Conservation (phyloP, 805 yeast species). For the Zygosaccharomyces kombuchaensis region DNA sequence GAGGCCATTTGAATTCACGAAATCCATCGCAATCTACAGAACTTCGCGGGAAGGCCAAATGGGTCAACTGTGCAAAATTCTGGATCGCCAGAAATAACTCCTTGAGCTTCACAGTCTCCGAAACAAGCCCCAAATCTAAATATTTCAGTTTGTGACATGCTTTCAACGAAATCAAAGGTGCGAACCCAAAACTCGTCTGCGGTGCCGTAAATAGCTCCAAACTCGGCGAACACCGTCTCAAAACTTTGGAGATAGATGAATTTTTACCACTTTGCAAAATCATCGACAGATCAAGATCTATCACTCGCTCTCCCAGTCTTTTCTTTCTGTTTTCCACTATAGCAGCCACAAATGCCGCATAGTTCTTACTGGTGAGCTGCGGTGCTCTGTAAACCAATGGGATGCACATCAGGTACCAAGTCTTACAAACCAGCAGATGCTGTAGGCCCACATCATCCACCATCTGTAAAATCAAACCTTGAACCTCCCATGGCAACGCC, state of each 20-base stretch:
- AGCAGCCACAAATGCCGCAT: slow-evolving; percentile 66
- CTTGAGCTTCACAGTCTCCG: slow-evolving; percentile 81
- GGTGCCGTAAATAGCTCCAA: slow-evolving; percentile 79
- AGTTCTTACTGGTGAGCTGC: slow-evolving; percentile 58
- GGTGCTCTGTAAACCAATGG: slow-evolving; percentile 67
- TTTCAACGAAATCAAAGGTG: slow-evolving; percentile 79
- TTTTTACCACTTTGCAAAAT: slow-evolving; percentile 90
- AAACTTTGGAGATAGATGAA: slow-evolving; percentile 76
- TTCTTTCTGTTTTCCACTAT: slow-evolving; percentile 46
- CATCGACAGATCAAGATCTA: slow-evolving; percentile 63
- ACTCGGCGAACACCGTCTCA: slow-evolving; percentile 67
- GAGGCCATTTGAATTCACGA: slow-evolving; percentile 63
- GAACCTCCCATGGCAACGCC: slow-evolving; percentile 47
- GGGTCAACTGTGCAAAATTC: slow-evolving; percentile 57
- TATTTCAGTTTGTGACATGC: slow-evolving; percentile 60
- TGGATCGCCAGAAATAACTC: slow-evolving; percentile 75
- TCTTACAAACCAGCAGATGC: slow-evolving; percentile 55
- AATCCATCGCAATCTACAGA: slow-evolving; percentile 65
- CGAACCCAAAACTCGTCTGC: slow-evolving; percentile 89
- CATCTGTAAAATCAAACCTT: slow-evolving; percentile 37
- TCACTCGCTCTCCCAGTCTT: slow-evolving; percentile 54
- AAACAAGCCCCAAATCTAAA: slow-evolving; percentile 77
- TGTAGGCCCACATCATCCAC: slow-evolving; percentile 29
- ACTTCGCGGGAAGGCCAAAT: slow-evolving; percentile 82
- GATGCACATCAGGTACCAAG: slow-evolving; percentile 57